Evolutionary conservation across 2,329 filamentous ascomycete species (phyloP).

Genomic region (Paraconiothyrium brasiliense): DNA sequence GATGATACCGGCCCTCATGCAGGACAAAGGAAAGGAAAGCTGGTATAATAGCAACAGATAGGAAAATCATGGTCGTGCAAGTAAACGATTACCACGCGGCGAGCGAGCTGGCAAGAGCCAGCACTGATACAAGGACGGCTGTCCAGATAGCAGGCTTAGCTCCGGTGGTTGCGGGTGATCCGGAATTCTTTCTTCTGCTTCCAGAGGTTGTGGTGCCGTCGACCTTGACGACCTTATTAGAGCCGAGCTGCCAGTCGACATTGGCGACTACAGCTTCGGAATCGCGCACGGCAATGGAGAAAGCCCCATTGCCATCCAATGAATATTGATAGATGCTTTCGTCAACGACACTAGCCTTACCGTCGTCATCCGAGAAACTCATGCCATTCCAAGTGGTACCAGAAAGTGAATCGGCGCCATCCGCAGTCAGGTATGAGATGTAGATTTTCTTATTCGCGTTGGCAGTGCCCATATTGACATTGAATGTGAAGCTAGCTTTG

Average conservation of each 20-base stretch:
- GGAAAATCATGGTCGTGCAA: slow-evolving; percentile 7
- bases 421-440: slow-evolving; percentile 58
- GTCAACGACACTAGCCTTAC: slow-evolving; percentile 50
- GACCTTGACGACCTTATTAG: slow-evolving; percentile 39
- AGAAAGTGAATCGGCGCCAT: slow-evolving; percentile 55
- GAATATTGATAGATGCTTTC: slow-evolving; percentile 41
- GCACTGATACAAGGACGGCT: background rate
- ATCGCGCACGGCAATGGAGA: slow-evolving; percentile 51
- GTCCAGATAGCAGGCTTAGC: slow-evolving; percentile 7
- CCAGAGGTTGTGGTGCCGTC: slow-evolving; percentile 31
- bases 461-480: slow-evolving; percentile 52
- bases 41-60: slow-evolving; percentile 6
- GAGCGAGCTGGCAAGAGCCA: slow-evolving; percentile 1
- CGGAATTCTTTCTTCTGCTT: slow-evolving; percentile 37
- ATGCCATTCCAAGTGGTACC: slow-evolving; percentile 60
- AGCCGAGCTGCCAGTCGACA: slow-evolving; percentile 52
- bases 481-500: slow-evolving; percentile 54
- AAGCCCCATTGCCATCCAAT: slow-evolving; percentile 33
- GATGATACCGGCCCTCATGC: slow-evolving; percentile 2
- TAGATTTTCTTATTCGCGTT: slow-evolving; percentile 56
- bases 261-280: slow-evolving; percentile 59
- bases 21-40: slow-evolving; percentile 1
- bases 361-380: slow-evolving; percentile 54
- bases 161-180: background rate
- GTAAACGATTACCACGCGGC: background rate